Percentiles rank a stretch among this genome's conserved stretches.
Conservation (phyloP, 1,139 yeast species). For the Casaregolazyma lundiana region DNA sequence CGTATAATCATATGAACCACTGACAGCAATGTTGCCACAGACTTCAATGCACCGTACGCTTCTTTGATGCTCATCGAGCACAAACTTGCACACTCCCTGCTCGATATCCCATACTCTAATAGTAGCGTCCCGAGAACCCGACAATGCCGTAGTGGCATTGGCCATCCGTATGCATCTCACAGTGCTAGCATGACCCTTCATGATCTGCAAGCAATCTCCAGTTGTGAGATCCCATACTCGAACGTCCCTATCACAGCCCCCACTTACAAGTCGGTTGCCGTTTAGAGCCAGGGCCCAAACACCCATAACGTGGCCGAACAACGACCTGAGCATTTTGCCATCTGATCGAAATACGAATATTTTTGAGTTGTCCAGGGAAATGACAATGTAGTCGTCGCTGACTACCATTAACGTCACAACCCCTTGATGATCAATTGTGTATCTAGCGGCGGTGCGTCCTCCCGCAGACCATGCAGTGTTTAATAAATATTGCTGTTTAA, state of each 20-base stretch:
- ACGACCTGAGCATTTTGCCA: conserved; percentile 65
- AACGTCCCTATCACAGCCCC: conserved; percentile 86
- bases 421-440: conserved; percentile 35
- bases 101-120: conserved; percentile 88
- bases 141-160: conserved; percentile 66
- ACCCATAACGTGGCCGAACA: conserved; percentile 92
- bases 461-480: conserved; percentile 41
- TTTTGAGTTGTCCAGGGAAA: conserved; percentile 41
- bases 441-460: conserved; percentile 39
- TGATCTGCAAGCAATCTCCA: conserved; percentile 70
- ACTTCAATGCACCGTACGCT: conserved; percentile 76
- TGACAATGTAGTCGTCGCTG: conserved; percentile 36
- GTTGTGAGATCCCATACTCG: conserved; percentile 83
- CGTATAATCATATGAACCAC: conserved; percentile 88
- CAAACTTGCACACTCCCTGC: conserved; percentile 66
- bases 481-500: conserved; percentile 40
- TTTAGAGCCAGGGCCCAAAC: conserved; percentile 92
- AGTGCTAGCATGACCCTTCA: conserved; percentile 91
- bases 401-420: conserved; percentile 39
- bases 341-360: conserved; percentile 46
- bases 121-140: conserved; percentile 88
- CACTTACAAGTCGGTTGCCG: conserved; percentile 76
- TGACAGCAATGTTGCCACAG: conserved; percentile 37
- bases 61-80: conserved; percentile 70
- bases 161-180: conserved; percentile 85